These are phyloP conservation scores for Saturnispora serradocipensis DNA, from an alignment of 805 yeast genomes.

Conservation along the genomic window DNA sequence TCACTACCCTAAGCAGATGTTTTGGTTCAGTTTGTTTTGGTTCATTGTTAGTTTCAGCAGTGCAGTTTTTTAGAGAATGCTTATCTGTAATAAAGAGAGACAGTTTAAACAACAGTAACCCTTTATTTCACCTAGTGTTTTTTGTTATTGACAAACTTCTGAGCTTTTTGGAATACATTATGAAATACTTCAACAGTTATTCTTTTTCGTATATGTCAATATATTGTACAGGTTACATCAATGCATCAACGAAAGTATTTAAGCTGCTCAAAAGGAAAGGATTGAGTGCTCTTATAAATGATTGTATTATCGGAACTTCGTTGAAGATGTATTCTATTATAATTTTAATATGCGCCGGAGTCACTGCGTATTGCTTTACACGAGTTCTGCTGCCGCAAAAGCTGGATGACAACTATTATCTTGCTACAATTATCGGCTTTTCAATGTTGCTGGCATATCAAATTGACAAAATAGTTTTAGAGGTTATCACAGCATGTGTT, in stretches of 20 bases:
- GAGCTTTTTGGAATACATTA: background rate
- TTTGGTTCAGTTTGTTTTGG: slow-evolving; percentile 89
- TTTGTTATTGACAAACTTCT: slow-evolving; percentile 1
- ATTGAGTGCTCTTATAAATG: slow-evolving; percentile 73
- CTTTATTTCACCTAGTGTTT: slow-evolving; percentile 1
- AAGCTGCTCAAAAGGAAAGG: slow-evolving; percentile 67
- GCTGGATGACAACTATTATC: slow-evolving; percentile 48
- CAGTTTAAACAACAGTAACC: background rate
- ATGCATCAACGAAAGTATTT: slow-evolving; percentile 73
- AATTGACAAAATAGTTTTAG: slow-evolving; percentile 57
- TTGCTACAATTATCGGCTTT: slow-evolving; percentile 22
- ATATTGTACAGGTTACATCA: slow-evolving; percentile 67
- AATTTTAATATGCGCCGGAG: slow-evolving; percentile 37
- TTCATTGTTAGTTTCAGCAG: slow-evolving; percentile 56
- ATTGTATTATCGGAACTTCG: slow-evolving; percentile 71
- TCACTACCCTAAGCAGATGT: slow-evolving; percentile 71
- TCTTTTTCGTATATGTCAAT: slow-evolving; percentile 80
- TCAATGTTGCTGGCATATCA: slow-evolving; percentile 59
- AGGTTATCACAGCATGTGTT: slow-evolving; percentile 68
- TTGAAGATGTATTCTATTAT: slow-evolving; percentile 62
- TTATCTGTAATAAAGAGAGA: background rate
- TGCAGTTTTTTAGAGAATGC: slow-evolving; percentile 31
- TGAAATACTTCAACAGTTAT: slow-evolving; percentile 55
- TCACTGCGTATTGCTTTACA: slow-evolving; percentile 59
- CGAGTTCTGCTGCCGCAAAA: slow-evolving; percentile 59